A percentile compares a stretch with the other conserved stretches of the same genome.
Evolutionary conservation across 2,329 filamentous ascomycete genomes (phyloP).

Genomic region (Sarocladiaceae sp.): DNA sequence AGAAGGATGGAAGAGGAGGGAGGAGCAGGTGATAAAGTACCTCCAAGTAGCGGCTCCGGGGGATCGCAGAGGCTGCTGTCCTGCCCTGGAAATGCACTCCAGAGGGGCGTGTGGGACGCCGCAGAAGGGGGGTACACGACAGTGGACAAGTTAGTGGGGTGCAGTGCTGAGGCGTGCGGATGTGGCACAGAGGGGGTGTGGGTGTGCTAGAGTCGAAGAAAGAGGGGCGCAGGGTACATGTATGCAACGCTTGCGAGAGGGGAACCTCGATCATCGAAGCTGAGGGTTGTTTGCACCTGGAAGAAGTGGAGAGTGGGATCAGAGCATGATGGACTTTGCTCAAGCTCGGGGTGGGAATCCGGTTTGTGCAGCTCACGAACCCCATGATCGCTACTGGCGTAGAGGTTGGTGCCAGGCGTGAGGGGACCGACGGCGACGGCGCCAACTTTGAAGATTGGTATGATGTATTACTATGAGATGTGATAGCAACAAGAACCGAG

Average conservation of each 20-base stretch:
- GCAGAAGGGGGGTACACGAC: background rate
- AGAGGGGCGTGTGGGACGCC: background rate
- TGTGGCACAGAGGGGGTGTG: too few species aligned
- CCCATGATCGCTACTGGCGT: background rate
- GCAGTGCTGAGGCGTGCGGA: too few species aligned
- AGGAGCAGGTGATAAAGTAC: slow-evolving; percentile 10
- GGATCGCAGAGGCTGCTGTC: too few species aligned
- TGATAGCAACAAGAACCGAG: too few species aligned
- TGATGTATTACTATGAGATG: background rate
- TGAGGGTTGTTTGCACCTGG: too few species aligned
- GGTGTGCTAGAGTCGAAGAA: background rate
- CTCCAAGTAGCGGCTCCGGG: background rate
- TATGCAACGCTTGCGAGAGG: background rate
- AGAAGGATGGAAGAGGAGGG: background rate
- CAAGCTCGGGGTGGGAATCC: slow-evolving; percentile 1
- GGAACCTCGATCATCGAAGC: background rate
- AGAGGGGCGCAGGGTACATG: too few species aligned
- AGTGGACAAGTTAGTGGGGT: background rate
- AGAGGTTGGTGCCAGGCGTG: background rate
- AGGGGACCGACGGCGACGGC: background rate
- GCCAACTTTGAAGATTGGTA: background rate
- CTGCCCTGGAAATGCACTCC: background rate
- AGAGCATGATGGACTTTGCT: too few species aligned
- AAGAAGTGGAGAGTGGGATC: background rate
- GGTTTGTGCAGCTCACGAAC: slow-evolving; percentile 2